A percentile compares a stretch with the other conserved stretches of the same genome.
Evolutionary conservation across 768 basidiomycete genomes (phyloP).

Genomic region (Leccinum rimulosum): DNA sequence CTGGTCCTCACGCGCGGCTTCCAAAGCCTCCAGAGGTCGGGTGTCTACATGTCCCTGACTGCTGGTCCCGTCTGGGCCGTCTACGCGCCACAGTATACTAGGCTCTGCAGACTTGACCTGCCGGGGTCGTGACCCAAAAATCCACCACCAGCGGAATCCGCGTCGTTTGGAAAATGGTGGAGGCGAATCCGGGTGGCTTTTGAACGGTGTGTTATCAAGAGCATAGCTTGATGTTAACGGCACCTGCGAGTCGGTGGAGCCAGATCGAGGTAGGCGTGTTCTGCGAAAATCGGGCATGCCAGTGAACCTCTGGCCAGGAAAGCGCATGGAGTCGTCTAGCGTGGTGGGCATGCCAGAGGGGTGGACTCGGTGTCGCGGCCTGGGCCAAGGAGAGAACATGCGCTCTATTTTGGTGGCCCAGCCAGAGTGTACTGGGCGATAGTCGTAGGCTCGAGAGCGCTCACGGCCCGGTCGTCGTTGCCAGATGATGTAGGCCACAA

Average conservation of each 20-base stretch:
- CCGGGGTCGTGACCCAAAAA: conserved; percentile 24
- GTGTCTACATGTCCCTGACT: conserved; percentile 8
- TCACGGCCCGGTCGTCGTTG: conserved; percentile 13
- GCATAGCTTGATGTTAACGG: conserved; percentile 17
- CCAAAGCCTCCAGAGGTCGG: conserved; percentile 7
- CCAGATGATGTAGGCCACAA: conserved; percentile 25
- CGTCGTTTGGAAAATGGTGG: conserved; percentile 3
- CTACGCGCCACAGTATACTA: conserved; percentile 20
- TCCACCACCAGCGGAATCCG: conserved; percentile 23
- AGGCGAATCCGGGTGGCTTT: neutral
- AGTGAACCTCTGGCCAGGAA: neutral
- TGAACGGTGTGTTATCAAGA: conserved; percentile 13
- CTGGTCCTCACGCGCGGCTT: conserved; percentile 9
- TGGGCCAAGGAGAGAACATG: conserved; percentile 16
- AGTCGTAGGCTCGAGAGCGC: conserved; percentile 5
- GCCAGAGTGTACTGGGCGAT: conserved; percentile 11
- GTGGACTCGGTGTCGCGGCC: conserved; percentile 9
- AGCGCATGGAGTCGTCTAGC: conserved; percentile 23
- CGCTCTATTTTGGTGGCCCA: conserved; percentile 16
- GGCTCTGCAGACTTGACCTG: conserved; percentile 27
- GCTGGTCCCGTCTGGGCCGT: conserved; percentile 23
- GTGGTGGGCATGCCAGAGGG: conserved; percentile 18
- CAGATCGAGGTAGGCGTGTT: conserved; percentile 16
- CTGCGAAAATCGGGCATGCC: conserved; percentile 1
- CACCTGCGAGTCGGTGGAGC: conserved; percentile 29